These are phyloP conservation scores for Ogataea minuta DNA, from an alignment of 805 yeast genomes.

Conservation along the genomic window DNA sequence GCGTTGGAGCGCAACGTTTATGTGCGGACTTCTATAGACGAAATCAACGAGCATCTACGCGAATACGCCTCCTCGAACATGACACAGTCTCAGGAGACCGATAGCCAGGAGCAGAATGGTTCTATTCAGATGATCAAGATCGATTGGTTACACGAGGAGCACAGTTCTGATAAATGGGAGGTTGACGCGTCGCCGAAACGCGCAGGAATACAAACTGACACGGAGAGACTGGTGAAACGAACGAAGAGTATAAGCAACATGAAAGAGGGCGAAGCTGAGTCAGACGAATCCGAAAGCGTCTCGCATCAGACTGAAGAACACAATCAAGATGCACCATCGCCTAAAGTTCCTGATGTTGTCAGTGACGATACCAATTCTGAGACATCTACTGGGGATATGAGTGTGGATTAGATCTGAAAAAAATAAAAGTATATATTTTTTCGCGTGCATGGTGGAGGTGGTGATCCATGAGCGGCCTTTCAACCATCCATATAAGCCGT, in stretches of 20 bases:
- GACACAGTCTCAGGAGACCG: background rate
- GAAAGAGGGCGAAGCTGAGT: background rate
- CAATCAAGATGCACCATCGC: background rate
- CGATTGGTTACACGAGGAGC: slow-evolving; percentile 13
- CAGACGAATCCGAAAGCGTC: slow-evolving; percentile 1
- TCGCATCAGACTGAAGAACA: background rate
- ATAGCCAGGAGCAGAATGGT: slow-evolving; percentile 4
- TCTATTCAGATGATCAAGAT: slow-evolving; percentile 22
- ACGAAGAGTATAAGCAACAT: slow-evolving; percentile 19
- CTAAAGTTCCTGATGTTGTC: background rate
- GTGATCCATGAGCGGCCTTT: slow-evolving; percentile 32
- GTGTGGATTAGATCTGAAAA: slow-evolving; percentile 12
- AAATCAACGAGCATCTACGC: slow-evolving; percentile 20
- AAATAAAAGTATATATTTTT: background rate
- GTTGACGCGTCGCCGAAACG: slow-evolving; percentile 22
- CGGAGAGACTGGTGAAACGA: slow-evolving; percentile 17
- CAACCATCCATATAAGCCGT: slow-evolving; percentile 81
- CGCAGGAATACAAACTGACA: slow-evolving; percentile 6
- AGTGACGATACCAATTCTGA: slow-evolving; percentile 1
- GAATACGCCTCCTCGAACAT: slow-evolving; percentile 21
- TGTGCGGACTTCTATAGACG: slow-evolving; percentile 26
- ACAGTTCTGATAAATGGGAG: background rate
- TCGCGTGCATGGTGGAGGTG: slow-evolving; percentile 22
- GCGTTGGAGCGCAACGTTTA: slow-evolving; percentile 24
- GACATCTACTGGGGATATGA: slow-evolving; percentile 10